Percentiles rank a stretch among this genome's conserved stretches.
phyloP scores from a whole-genome alignment of 1,139 yeast genomes.

The Trichomonascaceae sp. region DNA sequence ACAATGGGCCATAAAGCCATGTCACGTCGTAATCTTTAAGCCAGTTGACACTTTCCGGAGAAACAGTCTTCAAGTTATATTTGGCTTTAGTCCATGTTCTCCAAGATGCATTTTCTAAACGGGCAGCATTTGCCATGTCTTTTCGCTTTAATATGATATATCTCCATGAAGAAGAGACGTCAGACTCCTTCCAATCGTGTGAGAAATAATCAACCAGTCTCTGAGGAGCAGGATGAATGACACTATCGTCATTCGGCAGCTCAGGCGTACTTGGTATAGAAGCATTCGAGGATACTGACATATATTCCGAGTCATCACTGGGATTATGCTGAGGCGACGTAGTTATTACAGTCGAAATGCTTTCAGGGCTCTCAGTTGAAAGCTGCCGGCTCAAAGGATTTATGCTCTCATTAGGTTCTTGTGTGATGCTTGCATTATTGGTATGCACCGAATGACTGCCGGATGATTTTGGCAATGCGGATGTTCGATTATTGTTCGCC shows the following conservation, averaged over 20 bases:
- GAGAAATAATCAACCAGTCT: slow-evolving; percentile 91
- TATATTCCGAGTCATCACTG: slow-evolving; percentile 9
- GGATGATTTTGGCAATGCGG: slow-evolving; percentile 3
- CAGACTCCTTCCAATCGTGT: slow-evolving; percentile 92
- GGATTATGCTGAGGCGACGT: neutral
- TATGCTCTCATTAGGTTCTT: neutral
- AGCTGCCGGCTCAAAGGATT: neutral
- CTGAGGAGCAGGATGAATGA: slow-evolving; percentile 71
- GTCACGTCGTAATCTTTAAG: slow-evolving; percentile 77
- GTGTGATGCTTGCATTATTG: neutral
- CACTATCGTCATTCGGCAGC: slow-evolving; percentile 66
- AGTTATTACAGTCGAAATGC: slow-evolving; percentile 3
- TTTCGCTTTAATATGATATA: slow-evolving; percentile 79
- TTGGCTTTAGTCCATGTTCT: slow-evolving; percentile 84
- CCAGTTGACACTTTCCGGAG: slow-evolving; percentile 77
- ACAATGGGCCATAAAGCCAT: slow-evolving; percentile 82
- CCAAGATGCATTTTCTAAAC: slow-evolving; percentile 82
- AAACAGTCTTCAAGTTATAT: slow-evolving; percentile 61
- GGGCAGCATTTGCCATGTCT: slow-evolving; percentile 48
- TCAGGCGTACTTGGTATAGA: slow-evolving; percentile 31
- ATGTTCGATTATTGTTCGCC: neutral
- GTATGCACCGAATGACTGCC: neutral
- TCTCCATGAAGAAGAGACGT: slow-evolving; percentile 91
- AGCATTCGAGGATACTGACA: slow-evolving; percentile 9
- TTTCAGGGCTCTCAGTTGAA: slow-evolving; percentile 1